Evolutionary conservation across 2,329 filamentous ascomycete species (phyloP), one percentile per base, ranked within the genome.

Genomic region (Colletotrichum spaethianum): DNA sequence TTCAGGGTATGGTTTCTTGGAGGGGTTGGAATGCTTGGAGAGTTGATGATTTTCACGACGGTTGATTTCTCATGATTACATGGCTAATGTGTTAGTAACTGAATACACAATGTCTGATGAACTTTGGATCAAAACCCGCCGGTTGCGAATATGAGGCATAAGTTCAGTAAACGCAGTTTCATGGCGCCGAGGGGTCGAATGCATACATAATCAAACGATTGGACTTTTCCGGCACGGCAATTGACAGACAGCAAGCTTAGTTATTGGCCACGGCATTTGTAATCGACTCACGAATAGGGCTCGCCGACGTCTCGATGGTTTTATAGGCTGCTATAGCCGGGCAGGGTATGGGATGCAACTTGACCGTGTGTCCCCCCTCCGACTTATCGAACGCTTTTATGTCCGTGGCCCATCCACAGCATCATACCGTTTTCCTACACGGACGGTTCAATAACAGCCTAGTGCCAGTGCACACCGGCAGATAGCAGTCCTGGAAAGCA

Each of bases 101-200:
- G 46, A 71, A 68, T 62, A 36, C n/a, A 3, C 44, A 50, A 61
- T 52, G 40, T 26, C 31, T 44, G 50, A 67, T 56, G 48, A 71
- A n/a, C n/a, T n/a, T n/a, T n/a, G 33, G n/a, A 18, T 12, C 12
- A 1, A 20, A 38, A 5, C 7, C 31, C 8, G 23, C 40, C 2
- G n/a, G 2, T 36, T 23, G 33, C 11, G 16, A 26, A n/a, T 18
- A 14, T 56, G 20, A 5, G 12, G 1, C n/a, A 4, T 23, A 38
- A 33, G 4, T 11, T n/a, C 20, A 16, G 31, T 14, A 11, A 14
- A 26, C 1, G 11, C 18, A 14, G 8, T 50, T 8, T 6, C 23
- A 28, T 50, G 5, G 2, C 26, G 11, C n/a, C 4, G 12, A 26
- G 9, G 46, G 46, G 8, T 12, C 4, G n/a, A 8, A 48, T 23